Percentiles rank a stretch among this genome's conserved stretches.
Conservation (phyloP, 768 basidiomycete genomes). For the Pleurotus cornucopiae region DNA sequence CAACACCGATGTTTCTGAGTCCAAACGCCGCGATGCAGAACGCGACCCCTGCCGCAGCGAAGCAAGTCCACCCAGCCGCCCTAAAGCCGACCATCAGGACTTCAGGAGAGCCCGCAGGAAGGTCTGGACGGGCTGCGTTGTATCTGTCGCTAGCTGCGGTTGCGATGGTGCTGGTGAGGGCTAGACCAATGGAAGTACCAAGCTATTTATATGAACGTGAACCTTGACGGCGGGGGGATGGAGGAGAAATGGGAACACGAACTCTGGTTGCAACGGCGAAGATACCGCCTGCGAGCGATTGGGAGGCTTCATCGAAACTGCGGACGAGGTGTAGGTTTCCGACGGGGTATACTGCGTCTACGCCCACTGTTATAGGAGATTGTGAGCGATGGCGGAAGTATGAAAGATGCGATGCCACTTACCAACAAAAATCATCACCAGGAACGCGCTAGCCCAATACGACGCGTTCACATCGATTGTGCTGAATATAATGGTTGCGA, state of each 20-base stretch:
- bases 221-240: neutral
- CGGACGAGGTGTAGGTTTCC: constrained; percentile 25
- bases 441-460: constrained; percentile 29
- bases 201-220: constrained; percentile 14
- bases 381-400: too few relatives aligned
- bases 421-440: constrained; percentile 23
- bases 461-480: constrained; percentile 23
- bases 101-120: constrained; percentile 18
- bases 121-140: constrained; percentile 16
- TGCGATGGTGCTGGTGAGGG: constrained; percentile 25
- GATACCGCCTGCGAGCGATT: constrained; percentile 28
- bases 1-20: constrained; percentile 15
- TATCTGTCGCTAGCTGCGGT: constrained; percentile 21
- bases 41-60: constrained; percentile 10
- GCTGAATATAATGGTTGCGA: constrained; percentile 25
- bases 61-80: constrained; percentile 24
- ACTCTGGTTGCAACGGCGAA: constrained; percentile 29
- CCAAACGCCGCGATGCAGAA: constrained; percentile 12
- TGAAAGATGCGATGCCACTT: too few relatives aligned
- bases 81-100: constrained; percentile 29
- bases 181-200: constrained; percentile 30
- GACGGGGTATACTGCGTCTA: constrained; percentile 26
- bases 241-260: neutral
- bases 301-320: constrained; percentile 25
- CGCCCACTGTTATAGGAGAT: constrained; percentile 13